Percentiles rank a stretch among this genome's conserved stretches.
These are phyloP conservation scores for Acrocalymma vagum DNA, from an alignment of 2,329 filamentous ascomycete genomes.

Conservation along the genomic window DNA sequence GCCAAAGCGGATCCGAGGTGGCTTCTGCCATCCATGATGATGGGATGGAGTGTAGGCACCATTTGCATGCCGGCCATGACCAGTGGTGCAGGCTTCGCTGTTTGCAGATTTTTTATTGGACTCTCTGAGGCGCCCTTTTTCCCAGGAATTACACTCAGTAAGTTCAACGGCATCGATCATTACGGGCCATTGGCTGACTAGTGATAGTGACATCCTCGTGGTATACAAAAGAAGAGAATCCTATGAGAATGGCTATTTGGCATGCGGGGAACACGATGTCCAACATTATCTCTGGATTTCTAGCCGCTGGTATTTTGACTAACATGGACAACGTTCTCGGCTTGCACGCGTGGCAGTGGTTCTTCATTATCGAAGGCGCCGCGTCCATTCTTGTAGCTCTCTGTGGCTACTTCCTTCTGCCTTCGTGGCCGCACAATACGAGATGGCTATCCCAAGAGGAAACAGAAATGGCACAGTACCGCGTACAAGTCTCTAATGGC, in stretches of 20 bases:
- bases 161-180: constrained; percentile 11
- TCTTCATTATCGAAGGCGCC: constrained; percentile 64
- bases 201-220: constrained; percentile 48
- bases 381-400: constrained; percentile 54
- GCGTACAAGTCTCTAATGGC: constrained; percentile 37
- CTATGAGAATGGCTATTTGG: constrained; percentile 56
- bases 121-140: constrained; percentile 50
- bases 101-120: constrained; percentile 48
- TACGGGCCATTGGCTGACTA: neutral
- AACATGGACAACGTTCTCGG: constrained; percentile 52
- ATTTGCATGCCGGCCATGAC: constrained; percentile 55
- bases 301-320: constrained; percentile 55
- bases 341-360: constrained; percentile 53
- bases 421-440: constrained; percentile 27
- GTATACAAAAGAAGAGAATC: constrained; percentile 57
- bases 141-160: constrained; percentile 49
- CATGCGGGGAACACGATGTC: constrained; percentile 57
- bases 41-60: constrained; percentile 55
- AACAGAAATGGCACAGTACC: constrained; percentile 35
- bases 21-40: constrained; percentile 50
- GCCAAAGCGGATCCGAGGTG: constrained; percentile 48
- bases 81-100: constrained; percentile 42
- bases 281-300: constrained; percentile 55
- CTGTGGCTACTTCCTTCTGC: constrained; percentile 47
- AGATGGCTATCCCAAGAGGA: constrained; percentile 24